These are phyloP conservation scores for Pseudofabraea citricarpa DNA, from an alignment of 2,329 filamentous ascomycete genomes.

Conservation along the genomic window DNA sequence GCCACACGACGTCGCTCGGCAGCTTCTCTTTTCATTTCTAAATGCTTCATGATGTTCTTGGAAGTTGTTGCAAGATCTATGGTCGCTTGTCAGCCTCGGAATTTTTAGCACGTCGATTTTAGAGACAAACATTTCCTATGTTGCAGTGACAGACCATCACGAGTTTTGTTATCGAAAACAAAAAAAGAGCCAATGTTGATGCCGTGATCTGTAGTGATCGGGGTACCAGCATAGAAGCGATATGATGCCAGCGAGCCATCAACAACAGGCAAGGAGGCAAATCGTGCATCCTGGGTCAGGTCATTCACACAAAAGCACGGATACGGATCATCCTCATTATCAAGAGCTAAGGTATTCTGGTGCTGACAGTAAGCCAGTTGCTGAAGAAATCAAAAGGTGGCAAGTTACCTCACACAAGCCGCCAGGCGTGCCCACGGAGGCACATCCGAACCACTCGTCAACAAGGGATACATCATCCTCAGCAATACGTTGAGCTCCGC, in stretches of 20 bases:
- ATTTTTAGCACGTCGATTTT: background rate
- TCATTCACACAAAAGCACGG: slow-evolving; percentile 20
- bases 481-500: slow-evolving; percentile 13
- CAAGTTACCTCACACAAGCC: slow-evolving; percentile 23
- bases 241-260: slow-evolving; percentile 15
- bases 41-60: slow-evolving; percentile 20
- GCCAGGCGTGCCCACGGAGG: slow-evolving; percentile 17
- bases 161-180: slow-evolving; percentile 33
- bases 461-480: background rate
- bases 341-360: slow-evolving; percentile 16
- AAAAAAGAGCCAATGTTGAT: slow-evolving; percentile 24
- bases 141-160: slow-evolving; percentile 41
- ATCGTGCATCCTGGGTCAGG: slow-evolving; percentile 16
- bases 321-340: slow-evolving; percentile 12
- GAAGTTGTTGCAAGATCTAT: slow-evolving; percentile 17
- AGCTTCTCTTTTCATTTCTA: slow-evolving; percentile 22
- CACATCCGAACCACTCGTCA: slow-evolving; percentile 22
- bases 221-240: slow-evolving; percentile 22
- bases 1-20: slow-evolving; percentile 17
- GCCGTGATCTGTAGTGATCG: slow-evolving; percentile 19
- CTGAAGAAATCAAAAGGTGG: background rate
- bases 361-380: background rate
- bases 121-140: slow-evolving; percentile 28
- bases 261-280: slow-evolving; percentile 16
- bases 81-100: background rate